These are phyloP conservation scores for Rosa multiflora DNA, from an alignment of 306 rosid species.

Conservation along the genomic window DNA sequence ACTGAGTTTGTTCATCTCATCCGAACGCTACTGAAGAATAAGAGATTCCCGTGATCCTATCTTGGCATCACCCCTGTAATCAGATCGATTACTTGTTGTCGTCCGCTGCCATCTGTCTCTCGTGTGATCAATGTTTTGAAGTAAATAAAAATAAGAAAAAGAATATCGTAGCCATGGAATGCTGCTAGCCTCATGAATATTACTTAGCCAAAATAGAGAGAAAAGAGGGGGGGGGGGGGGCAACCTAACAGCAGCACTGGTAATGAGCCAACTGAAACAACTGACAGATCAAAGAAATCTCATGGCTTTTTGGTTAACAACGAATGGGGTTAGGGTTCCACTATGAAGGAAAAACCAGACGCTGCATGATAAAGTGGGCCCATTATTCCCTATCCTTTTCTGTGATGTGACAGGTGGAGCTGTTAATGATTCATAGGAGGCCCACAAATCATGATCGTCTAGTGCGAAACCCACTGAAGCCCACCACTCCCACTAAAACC, in stretches of 20 bases:
- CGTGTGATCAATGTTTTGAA: background rate
- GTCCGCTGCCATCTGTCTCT: background rate
- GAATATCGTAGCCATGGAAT: background rate
- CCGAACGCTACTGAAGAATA: background rate
- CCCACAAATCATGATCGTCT: conserved; percentile 41
- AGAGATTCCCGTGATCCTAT: background rate
- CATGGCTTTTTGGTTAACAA: conserved; percentile 2
- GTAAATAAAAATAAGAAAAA: background rate
- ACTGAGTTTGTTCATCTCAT: background rate
- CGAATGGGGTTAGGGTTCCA: conserved; percentile 18
- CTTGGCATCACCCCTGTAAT: background rate
- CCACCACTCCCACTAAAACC: conserved; percentile 45
- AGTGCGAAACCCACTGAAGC: conserved; percentile 65
- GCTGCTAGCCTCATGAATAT: background rate
- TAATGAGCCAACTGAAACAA: conserved; percentile 41
- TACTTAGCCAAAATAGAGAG: conserved; percentile 20
- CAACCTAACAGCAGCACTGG: conserved; percentile 4
- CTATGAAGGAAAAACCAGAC: conserved; percentile 30
- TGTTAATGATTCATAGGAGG: conserved; percentile 53
- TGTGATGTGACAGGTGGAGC: conserved; percentile 40
- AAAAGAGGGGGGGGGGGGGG: background rate
- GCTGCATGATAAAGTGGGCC: conserved; percentile 4
- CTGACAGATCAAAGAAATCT: conserved; percentile 28
- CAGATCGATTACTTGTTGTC: background rate
- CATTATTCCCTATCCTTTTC: conserved; percentile 17